These are phyloP conservation scores for Silene noctiflora DNA, from an alignment of 179 eudicot species.

Conservation along the genomic window DNA sequence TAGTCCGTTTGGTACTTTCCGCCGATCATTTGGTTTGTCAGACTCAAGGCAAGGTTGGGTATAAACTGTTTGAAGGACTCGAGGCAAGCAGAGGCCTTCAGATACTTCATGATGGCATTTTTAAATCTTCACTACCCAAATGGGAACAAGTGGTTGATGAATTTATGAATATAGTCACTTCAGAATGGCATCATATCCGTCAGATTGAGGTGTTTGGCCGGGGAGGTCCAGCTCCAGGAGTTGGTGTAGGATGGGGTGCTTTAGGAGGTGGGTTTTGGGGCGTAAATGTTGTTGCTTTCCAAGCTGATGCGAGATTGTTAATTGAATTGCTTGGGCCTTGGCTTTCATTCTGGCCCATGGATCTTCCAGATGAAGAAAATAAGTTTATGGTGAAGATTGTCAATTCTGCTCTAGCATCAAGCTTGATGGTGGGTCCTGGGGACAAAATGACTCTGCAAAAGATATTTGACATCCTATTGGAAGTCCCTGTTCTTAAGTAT, in stretches of 20 bases:
- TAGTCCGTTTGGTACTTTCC: slow-evolving; percentile 46
- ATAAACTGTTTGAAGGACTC: slow-evolving; percentile 21
- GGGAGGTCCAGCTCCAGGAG: slow-evolving; percentile 62
- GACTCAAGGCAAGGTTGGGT: slow-evolving; percentile 30
- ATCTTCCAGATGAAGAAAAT: slow-evolving; percentile 33
- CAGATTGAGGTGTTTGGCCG: slow-evolving; percentile 69
- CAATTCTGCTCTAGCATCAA: slow-evolving; percentile 45
- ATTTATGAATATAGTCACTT: slow-evolving; percentile 43
- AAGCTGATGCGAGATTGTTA: slow-evolving; percentile 34
- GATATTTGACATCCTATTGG: slow-evolving; percentile 32
- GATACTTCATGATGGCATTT: slow-evolving; percentile 35
- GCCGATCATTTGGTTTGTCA: slow-evolving; percentile 56
- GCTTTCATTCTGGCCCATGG: slow-evolving; percentile 27
- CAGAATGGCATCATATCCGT: slow-evolving; percentile 44
- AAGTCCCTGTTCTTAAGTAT: slow-evolving; percentile 31
- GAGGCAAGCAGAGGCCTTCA: too few relatives aligned
- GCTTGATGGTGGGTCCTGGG: slow-evolving; percentile 58
- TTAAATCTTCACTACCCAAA: slow-evolving; percentile 43
- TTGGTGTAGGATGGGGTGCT: slow-evolving; percentile 14
- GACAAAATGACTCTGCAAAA: slow-evolving; percentile 47
- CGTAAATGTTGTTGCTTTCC: not conserved
- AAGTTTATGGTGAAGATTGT: slow-evolving; percentile 36
- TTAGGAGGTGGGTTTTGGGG: slow-evolving; percentile 9
- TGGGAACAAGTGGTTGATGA: slow-evolving; percentile 41
- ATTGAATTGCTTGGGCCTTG: slow-evolving; percentile 46